phyloP scores from a whole-genome alignment of 163 green algal species.

The Volvox carteri region DNA sequence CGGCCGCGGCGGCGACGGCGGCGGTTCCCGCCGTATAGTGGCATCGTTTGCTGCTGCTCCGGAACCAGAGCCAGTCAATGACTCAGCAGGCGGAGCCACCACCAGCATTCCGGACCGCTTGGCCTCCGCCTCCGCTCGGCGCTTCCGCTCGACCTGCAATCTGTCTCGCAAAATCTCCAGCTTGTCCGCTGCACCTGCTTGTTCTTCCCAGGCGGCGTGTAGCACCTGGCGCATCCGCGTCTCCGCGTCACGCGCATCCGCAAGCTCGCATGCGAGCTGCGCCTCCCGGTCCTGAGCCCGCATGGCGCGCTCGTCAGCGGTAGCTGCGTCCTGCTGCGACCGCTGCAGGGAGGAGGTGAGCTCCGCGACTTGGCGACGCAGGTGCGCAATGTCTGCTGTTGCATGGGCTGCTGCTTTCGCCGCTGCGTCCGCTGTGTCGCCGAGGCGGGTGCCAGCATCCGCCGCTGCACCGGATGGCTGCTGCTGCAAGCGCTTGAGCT shows the following conservation, averaged over 20 bases:
- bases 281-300: neutral
- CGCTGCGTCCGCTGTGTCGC: neutral
- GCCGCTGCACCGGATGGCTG: too few species aligned
- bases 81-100: neutral
- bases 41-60: neutral
- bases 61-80: slow-evolving; percentile 1
- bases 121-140: too few species aligned
- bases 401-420: neutral
- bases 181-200: neutral
- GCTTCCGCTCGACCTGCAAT: neutral
- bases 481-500: neutral
- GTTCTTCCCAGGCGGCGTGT: neutral
- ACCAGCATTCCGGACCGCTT: too few species aligned
- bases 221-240: neutral
- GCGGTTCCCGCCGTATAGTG: neutral
- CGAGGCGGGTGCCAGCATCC: neutral
- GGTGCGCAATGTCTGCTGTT: neutral
- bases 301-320: neutral
- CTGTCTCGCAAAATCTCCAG: neutral
- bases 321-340: neutral
- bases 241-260: neutral
- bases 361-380: slow-evolving; percentile 3
- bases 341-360: neutral
- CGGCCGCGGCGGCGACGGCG: neutral
- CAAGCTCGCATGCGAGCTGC: neutral